Percentiles rank a stretch among this genome's conserved stretches.
Conservation (phyloP, 371 early-diverging fungal genomes). For the Mucor irregularis region DNA sequence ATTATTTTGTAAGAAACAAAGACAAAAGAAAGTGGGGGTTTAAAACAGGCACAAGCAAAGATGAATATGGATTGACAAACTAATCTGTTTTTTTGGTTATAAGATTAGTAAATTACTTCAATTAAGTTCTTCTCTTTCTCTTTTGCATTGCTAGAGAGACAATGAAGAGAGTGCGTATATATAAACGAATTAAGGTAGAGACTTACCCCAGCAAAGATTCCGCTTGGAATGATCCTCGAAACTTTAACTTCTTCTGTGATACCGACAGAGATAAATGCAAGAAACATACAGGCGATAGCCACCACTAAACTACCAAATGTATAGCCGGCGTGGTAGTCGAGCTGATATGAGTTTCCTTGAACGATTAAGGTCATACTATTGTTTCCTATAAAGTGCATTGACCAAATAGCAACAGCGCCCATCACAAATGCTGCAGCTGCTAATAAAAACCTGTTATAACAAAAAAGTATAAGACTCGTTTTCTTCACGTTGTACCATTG, state of each 20-base stretch:
- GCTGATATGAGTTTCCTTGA: slow-evolving; percentile 24
- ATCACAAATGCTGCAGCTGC: slow-evolving; percentile 38
- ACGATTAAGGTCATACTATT: slow-evolving; percentile 29
- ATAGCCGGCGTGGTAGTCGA: slow-evolving; percentile 40
- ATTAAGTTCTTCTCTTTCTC: too few relatives aligned
- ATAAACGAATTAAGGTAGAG: too few relatives aligned
- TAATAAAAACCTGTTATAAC: slow-evolving; percentile 35
- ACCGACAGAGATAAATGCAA: slow-evolving; percentile 47
- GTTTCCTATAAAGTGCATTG: slow-evolving; percentile 56
- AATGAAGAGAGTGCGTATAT: too few relatives aligned
- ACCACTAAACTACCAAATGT: slow-evolving; percentile 44
- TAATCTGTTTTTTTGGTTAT: too few relatives aligned
- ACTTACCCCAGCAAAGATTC: slow-evolving; percentile 47
- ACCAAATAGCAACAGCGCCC: slow-evolving; percentile 52
- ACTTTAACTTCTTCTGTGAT: slow-evolving; percentile 42
- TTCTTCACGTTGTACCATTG: too few relatives aligned
- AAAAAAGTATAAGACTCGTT: neutral
- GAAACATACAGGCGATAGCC: slow-evolving; percentile 42
- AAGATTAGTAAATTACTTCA: neutral
- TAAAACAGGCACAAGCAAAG: too few relatives aligned
- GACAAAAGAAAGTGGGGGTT: too few relatives aligned
- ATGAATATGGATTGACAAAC: too few relatives aligned
- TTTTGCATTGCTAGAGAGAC: too few relatives aligned
- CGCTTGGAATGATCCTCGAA: slow-evolving; percentile 38
- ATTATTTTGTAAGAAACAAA: too few relatives aligned